These are phyloP conservation scores for Pelargonium australe DNA, from an alignment of 441 rosid genomes.

Conservation along the genomic window DNA sequence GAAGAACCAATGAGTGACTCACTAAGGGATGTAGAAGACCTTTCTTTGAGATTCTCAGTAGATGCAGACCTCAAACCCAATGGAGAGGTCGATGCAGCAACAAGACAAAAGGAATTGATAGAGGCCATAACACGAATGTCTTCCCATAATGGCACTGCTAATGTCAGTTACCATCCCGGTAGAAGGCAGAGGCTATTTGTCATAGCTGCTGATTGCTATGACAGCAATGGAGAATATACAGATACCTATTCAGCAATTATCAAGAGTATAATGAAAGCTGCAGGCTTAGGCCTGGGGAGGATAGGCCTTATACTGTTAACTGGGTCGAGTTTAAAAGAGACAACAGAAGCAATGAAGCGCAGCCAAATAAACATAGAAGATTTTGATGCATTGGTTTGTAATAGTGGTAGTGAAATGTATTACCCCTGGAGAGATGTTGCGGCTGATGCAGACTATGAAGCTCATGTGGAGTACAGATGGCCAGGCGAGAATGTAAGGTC, in stretches of 20 bases:
- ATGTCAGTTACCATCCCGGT: constrained; percentile 49
- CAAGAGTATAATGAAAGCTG: constrained; percentile 58
- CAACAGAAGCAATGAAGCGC: constrained; percentile 41
- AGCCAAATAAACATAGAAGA: constrained; percentile 56
- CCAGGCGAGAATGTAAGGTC: constrained; percentile 70
- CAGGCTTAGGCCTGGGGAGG: constrained; percentile 42
- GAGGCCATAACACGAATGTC: constrained; percentile 58
- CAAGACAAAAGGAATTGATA: constrained; percentile 66
- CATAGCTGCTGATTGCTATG: constrained; percentile 60
- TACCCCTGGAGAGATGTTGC: constrained; percentile 78
- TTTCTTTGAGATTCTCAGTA: constrained; percentile 66
- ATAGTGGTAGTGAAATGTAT: constrained; percentile 70
- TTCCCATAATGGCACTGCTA: constrained; percentile 36
- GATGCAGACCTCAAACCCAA: constrained; percentile 69
- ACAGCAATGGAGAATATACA: constrained; percentile 37
- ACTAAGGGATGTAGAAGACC: constrained; percentile 64
- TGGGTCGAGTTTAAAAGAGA: constrained; percentile 60
- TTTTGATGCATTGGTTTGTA: constrained; percentile 77
- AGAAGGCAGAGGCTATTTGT: constrained; percentile 74
- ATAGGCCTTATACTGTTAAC: constrained; percentile 61
- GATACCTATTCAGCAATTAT: constrained; percentile 40
- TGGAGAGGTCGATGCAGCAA: constrained; percentile 63
- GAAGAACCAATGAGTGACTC: constrained; percentile 91
- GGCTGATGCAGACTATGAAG: constrained; percentile 63
- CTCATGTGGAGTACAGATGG: constrained; percentile 77